Evolutionary conservation across 345 rosid species (phyloP).

Genomic region (Hibiscus tridactylites): DNA sequence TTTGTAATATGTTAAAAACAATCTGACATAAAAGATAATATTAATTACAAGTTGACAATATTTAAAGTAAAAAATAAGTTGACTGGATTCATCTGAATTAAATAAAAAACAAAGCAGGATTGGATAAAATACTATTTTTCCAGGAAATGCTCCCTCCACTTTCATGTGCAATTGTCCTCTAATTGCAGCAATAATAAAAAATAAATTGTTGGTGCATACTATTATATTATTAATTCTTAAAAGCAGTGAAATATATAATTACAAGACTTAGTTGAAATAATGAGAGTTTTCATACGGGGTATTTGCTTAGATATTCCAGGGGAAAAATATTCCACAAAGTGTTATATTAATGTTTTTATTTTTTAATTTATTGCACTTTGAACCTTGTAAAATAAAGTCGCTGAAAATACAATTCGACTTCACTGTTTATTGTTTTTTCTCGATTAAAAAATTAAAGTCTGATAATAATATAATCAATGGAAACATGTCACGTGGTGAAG

Average conservation of each 20-base stretch:
- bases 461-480: too few species aligned
- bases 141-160: neutral
- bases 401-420: too few species aligned
- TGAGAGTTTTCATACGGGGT: too few species aligned
- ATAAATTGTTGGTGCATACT: neutral
- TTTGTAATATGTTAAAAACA: too few species aligned
- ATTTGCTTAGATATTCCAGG: too few species aligned
- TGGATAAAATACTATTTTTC: neutral
- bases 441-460: too few species aligned
- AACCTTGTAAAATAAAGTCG: too few species aligned
- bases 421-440: too few species aligned
- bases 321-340: too few species aligned
- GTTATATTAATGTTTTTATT: too few species aligned
- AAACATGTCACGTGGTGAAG: too few species aligned
- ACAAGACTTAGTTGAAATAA: neutral
- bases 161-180: neutral
- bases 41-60: neutral
- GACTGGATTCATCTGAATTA: conserved; percentile 1
- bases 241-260: neutral
- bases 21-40: neutral
- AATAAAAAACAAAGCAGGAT: neutral
- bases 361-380: too few species aligned
- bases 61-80: neutral
- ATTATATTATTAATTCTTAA: neutral
- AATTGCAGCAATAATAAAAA: neutral